Base-by-base conservation (phyloP, 306 rosid species). In the Amphicarpaea edgeworthii region DNA sequence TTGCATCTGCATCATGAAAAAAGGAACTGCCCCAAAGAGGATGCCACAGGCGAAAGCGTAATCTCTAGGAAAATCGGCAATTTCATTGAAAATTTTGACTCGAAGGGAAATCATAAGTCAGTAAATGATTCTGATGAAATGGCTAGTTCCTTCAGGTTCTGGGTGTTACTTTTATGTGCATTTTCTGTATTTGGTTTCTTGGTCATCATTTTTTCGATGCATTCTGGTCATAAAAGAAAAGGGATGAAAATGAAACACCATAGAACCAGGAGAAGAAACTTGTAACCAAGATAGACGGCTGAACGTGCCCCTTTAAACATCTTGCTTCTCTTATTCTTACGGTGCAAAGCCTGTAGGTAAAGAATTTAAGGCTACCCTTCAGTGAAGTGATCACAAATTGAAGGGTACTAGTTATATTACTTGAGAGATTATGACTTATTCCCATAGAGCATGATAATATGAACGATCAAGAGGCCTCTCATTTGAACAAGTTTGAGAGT, bases 111-210 rank as follows among this genome's bases (percentile, higher is more conserved):
- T 69, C 19, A 57, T n/a, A 26, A 50, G 16, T 76, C 78, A n/a
- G 68, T n/a, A 10, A 83, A 83, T 58, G 76, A 68, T 57, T 58
- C 70, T 67, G 47, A 63, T n/a, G 81, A 85, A 68, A 47, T 28
- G 11, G 80, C 75, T 1, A 54, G 81, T 77, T 85, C 96, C 68
- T 84, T 91, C 78, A 83, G 88, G 82, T 87, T 87, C 68, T 93
- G 97, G 97, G 84, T 88, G 42, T 55, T 93, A 37, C 73, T 83
- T 77, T 58, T 91, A 24, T 93, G 98, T 96, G 91, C 61, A 37
- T 57, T 87, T 70, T 91, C 92, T 58, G 97, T 88, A 41, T 68
- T 88, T 46, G 89, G 90, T 77, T 93, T 93, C 86, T 76, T 88
- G 82, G 81, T 77, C 34, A 80, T 85, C 12, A 67, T 86, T 9